Base-by-base conservation (phyloP, 371 early-diverging fungal species). In the Rhizopus stolonifer region DNA sequence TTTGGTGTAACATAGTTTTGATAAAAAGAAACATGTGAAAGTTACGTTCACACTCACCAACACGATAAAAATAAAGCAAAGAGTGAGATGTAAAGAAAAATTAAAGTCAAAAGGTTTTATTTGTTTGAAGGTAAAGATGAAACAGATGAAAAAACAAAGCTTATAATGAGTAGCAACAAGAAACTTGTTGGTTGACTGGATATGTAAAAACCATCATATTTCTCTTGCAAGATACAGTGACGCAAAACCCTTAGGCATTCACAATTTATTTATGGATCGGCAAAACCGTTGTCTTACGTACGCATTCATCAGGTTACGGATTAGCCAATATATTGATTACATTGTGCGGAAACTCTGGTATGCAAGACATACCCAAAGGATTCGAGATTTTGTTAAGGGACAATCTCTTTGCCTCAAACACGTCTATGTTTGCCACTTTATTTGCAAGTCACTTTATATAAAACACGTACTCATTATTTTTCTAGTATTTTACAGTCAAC, bases 401-500 rank as follows among this genome's bases (percentile, higher is more conserved):
- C 29, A 83, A 86, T 59, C 59, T 69, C 25, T 73, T 85, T 53
- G 79, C 83, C 0, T 72, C 95, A 40, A 89, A 88, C 46, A 85
- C 83, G 49, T 60, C 77, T 15, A 76, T 84, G 0, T 89, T 88
- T 76, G 91, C 88, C 1, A 76, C 76, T 10, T 64, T 84, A 11
- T 80, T 75, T 25, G 89, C 87, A 76, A 50, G 64, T 45, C n/a
- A 29, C 31, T 4, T 29, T 29, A 10, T 4, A 7, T 29, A 10
- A 10, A 29, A 31, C 33, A 15, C 39, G 10, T 39, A 22, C 7
- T 18, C 46, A 7, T 29, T 29, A 7, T 29, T 10, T 29, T 7
- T 29, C 72, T 88, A 84, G 70, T 89, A 19, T 66, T 96, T 19
- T 85, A 87, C 66, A 88, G 88, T 63, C 95, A 95, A 64, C 74